phyloP scores from a whole-genome alignment of 352 stramenopile genomes.

The Phytophthora cryptogea region DNA sequence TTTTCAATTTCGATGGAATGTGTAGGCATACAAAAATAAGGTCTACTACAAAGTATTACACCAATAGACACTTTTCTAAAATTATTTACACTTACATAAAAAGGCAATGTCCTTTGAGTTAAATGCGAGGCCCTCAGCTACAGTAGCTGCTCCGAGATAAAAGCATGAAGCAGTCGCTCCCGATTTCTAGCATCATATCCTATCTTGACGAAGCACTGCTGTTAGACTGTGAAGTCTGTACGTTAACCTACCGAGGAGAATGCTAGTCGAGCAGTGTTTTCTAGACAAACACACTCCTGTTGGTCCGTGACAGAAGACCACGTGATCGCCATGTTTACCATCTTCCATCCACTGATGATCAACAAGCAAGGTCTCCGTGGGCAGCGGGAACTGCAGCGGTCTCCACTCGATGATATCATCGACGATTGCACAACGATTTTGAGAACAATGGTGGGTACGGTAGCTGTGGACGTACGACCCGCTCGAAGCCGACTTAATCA shows the following conservation, averaged over 20 bases:
- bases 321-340: conserved; percentile 25
- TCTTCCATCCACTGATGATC: conserved; percentile 7
- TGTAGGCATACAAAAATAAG: background rate
- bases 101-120: too few relatives aligned
- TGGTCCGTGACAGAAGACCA: conserved; percentile 4
- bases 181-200: too few relatives aligned
- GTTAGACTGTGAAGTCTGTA: too few relatives aligned
- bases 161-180: too few relatives aligned
- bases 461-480: background rate
- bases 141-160: too few relatives aligned
- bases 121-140: too few relatives aligned
- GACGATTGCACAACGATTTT: conserved; percentile 26
- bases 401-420: conserved; percentile 14
- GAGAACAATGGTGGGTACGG: background rate
- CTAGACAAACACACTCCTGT: too few relatives aligned
- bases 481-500: conserved; percentile 18
- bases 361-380: conserved; percentile 3
- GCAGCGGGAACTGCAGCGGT: conserved; percentile 4
- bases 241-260: too few relatives aligned
- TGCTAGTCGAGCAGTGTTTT: too few relatives aligned
- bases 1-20: background rate
- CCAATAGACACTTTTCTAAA: background rate
- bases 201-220: too few relatives aligned
- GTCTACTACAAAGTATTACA: background rate
- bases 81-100: too few relatives aligned